Percentiles rank a stretch among this genome's conserved stretches.
phyloP scores from a whole-genome alignment of 2,329 filamentous ascomycete species.

The Keithomyces neogunnii region DNA sequence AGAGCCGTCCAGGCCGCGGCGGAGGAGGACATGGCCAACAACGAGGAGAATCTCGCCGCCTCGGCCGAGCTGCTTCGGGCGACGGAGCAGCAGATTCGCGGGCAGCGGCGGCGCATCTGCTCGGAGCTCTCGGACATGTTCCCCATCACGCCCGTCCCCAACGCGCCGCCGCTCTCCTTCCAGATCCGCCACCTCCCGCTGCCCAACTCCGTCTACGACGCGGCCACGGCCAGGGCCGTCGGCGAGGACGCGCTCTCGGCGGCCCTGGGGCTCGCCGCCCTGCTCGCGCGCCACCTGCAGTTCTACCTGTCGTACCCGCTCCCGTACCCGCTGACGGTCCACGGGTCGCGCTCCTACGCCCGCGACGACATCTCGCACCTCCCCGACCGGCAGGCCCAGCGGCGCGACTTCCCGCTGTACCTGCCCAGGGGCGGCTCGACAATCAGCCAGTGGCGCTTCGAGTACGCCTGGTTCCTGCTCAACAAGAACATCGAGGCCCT shows the following conservation, averaged over 20 bases:
- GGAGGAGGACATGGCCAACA: conserved; percentile 52
- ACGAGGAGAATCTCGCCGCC: conserved; percentile 47
- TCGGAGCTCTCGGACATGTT: conserved; percentile 75
- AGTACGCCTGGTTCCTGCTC: conserved; percentile 92
- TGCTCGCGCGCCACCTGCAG: conserved; percentile 66
- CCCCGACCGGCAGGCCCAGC: conserved; percentile 35
- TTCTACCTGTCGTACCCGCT: conserved; percentile 73
- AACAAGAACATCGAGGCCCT: conserved; percentile 85
- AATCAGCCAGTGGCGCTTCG: conserved; percentile 77
- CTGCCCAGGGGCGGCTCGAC: conserved; percentile 49
- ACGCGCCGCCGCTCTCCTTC: conserved; percentile 61
- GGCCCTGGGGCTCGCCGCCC: conserved; percentile 71
- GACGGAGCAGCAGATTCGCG: conserved; percentile 60
- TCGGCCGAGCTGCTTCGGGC: conserved; percentile 46
- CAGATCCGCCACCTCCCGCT: conserved; percentile 72
- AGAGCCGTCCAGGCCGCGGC: conserved; percentile 49
- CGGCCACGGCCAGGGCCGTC: conserved; percentile 31
- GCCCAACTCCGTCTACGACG: conserved; percentile 71
- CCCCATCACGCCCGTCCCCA: conserved; percentile 59
- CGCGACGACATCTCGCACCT: conserved; percentile 63
- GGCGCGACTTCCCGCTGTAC: conserved; percentile 75
- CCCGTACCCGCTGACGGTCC: conserved; percentile 68
- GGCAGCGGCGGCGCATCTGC: conserved; percentile 83
- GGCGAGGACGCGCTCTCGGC: conserved; percentile 69
- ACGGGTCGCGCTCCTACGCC: conserved; percentile 67